Evolutionary conservation across 2,329 filamentous ascomycete genomes (phyloP).

Genomic region (Claviceps lovelessii): DNA sequence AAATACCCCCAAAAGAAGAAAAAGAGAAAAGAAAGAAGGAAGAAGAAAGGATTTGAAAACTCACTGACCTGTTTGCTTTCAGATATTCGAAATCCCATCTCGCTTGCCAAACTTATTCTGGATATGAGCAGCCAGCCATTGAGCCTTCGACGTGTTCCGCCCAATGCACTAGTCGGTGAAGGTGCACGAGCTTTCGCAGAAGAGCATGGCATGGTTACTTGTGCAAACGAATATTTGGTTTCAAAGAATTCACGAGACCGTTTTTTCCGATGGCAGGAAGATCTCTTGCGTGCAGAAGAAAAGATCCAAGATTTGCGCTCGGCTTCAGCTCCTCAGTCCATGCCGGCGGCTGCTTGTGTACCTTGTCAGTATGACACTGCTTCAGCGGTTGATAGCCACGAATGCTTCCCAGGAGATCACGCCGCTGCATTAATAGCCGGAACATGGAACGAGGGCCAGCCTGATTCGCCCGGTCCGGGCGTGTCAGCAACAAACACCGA

Average conservation of each 20-base stretch:
- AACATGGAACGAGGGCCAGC: conserved; percentile 50
- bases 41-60: neutral
- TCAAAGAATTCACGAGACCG: conserved; percentile 66
- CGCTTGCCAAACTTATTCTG: conserved; percentile 68
- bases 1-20: neutral
- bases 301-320: conserved; percentile 19
- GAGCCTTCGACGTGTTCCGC: conserved; percentile 78
- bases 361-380: conserved; percentile 22
- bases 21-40: neutral
- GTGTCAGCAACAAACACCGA: conserved; percentile 13
- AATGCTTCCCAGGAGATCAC: conserved; percentile 29
- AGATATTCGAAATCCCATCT: conserved; percentile 91
- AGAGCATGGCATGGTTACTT: conserved; percentile 57
- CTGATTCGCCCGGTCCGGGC: conserved; percentile 36
- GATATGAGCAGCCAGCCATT: conserved; percentile 62
- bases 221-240: conserved; percentile 65
- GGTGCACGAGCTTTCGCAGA: conserved; percentile 79
- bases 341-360: conserved; percentile 9
- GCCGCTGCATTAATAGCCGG: conserved; percentile 39
- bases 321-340: conserved; percentile 6
- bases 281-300: conserved; percentile 49
- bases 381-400: conserved; percentile 13
- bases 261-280: conserved; percentile 63
- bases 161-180: conserved; percentile 75
- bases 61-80: neutral